phyloP scores from a whole-genome alignment of 441 rosid species.

The Adansonia grandidieri region DNA sequence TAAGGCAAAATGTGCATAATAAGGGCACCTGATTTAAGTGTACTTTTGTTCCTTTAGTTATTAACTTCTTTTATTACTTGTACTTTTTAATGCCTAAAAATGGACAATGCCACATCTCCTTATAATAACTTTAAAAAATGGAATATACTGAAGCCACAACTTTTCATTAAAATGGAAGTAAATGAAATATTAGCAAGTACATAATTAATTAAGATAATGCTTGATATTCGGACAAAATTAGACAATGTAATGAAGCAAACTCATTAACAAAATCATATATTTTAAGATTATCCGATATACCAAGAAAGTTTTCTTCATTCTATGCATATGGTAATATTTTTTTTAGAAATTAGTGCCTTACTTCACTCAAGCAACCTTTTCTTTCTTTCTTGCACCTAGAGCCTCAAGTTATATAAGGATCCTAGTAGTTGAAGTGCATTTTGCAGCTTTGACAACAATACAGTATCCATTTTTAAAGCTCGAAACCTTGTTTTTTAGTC shows the following conservation, averaged over 20 bases:
- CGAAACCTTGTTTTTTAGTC: no score
- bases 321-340: no score
- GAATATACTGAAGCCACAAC: slow-evolving; percentile 15
- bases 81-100: no score
- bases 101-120: no score
- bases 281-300: neutral
- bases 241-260: slow-evolving; percentile 18
- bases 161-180: slow-evolving; percentile 11
- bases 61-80: no score
- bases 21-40: no score
- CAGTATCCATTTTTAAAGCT: neutral
- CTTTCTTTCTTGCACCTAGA: neutral
- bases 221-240: neutral
- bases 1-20: no score
- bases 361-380: neutral
- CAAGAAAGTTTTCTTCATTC: slow-evolving; percentile 1
- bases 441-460: neutral
- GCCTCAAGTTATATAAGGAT: neutral
- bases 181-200: neutral
- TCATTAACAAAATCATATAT: neutral
- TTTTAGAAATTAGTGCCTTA: slow-evolving; percentile 14
- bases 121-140: no score
- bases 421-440: neutral
- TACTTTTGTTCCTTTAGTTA: no score
- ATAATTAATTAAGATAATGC: slow-evolving; percentile 5